These are phyloP conservation scores for Orbilia javanica DNA, from an alignment of 2,329 filamentous ascomycete genomes.

Conservation along the genomic window DNA sequence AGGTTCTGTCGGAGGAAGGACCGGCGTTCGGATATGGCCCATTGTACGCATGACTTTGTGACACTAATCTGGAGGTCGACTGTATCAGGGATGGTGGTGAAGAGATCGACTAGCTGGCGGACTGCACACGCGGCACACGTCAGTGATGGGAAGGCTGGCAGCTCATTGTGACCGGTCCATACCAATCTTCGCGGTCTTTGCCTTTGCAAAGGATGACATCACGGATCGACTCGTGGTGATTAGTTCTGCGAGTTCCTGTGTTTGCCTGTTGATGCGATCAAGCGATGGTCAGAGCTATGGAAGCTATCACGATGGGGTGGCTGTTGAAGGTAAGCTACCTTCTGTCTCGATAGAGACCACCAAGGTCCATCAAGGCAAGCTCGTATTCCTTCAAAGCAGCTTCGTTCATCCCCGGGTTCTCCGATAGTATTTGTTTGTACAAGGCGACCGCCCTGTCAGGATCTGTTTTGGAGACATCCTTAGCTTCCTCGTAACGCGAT, in stretches of 20 bases:
- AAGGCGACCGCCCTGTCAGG: constrained; percentile 85
- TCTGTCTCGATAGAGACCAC: constrained; percentile 91
- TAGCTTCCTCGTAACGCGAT: constrained; percentile 85
- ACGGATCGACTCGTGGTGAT: constrained; percentile 90
- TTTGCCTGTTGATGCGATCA: constrained; percentile 65
- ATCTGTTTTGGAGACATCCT: constrained; percentile 83
- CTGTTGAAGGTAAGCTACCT: constrained; percentile 72
- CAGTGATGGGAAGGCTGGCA: not conserved
- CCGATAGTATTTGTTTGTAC: constrained; percentile 90
- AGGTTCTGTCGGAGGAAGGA: constrained; percentile 98
- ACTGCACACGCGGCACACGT: constrained; percentile 70
- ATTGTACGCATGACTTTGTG: constrained; percentile 99
- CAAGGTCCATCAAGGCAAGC: constrained; percentile 85
- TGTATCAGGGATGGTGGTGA: constrained; percentile 92
- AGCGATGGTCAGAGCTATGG: not conserved
- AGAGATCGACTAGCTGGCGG: constrained; percentile 94
- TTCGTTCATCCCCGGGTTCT: constrained; percentile 86
- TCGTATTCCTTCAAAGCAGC: constrained; percentile 92
- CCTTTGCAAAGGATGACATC: constrained; percentile 96
- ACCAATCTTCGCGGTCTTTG: constrained; percentile 98
- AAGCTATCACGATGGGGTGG: not conserved
- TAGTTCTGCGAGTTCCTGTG: constrained; percentile 86
- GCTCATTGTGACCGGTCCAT: constrained; percentile 61
- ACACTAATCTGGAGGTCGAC: constrained; percentile 93
- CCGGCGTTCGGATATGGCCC: constrained; percentile 93